These are phyloP conservation scores for Hymenoscyphus fraxineus DNA, from an alignment of 2,329 filamentous ascomycete species.

Conservation along the genomic window DNA sequence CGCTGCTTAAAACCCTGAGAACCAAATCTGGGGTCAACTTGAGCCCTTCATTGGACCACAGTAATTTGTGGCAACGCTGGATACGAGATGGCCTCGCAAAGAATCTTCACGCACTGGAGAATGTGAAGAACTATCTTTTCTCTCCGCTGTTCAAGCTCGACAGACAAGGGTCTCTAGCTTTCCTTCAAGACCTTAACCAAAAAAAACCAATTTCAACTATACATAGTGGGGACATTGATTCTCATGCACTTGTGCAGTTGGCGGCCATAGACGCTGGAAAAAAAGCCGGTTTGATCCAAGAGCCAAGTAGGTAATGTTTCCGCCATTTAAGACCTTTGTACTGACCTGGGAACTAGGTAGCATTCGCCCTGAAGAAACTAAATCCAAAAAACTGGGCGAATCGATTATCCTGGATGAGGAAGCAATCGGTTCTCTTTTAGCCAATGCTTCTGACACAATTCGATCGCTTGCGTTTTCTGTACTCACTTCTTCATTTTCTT, in stretches of 20 bases:
- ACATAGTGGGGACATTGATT: conserved; percentile 44
- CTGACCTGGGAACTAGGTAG: conserved; percentile 19
- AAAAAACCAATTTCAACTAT: conserved; percentile 45
- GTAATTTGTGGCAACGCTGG: conserved; percentile 51
- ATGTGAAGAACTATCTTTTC: conserved; percentile 62
- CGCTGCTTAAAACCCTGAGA: conserved; percentile 47
- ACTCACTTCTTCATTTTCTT: conserved; percentile 70
- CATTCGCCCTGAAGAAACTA: conserved; percentile 37
- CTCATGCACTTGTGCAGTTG: conserved; percentile 57
- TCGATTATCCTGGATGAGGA: conserved; percentile 39
- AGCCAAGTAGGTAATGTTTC: conserved; percentile 48
- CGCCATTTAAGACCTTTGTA: conserved; percentile 9
- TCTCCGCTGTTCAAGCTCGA: conserved; percentile 59
- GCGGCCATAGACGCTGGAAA: conserved; percentile 69
- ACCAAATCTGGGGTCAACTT: conserved; percentile 32
- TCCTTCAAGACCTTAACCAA: conserved; percentile 56
- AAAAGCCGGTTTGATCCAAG: conserved; percentile 65
- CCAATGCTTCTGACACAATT: conserved; percentile 58
- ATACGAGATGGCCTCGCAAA: conserved; percentile 48
- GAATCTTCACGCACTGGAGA: conserved; percentile 53
- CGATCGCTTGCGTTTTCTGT: conserved; percentile 79
- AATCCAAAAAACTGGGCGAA: conserved; percentile 32
- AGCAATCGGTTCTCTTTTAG: conserved; percentile 50
- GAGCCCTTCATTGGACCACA: conserved; percentile 35
- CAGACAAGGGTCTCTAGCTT: conserved; percentile 48